Evolutionary conservation across 345 rosid species (phyloP).

Genomic region (Nephelium lappaceum): DNA sequence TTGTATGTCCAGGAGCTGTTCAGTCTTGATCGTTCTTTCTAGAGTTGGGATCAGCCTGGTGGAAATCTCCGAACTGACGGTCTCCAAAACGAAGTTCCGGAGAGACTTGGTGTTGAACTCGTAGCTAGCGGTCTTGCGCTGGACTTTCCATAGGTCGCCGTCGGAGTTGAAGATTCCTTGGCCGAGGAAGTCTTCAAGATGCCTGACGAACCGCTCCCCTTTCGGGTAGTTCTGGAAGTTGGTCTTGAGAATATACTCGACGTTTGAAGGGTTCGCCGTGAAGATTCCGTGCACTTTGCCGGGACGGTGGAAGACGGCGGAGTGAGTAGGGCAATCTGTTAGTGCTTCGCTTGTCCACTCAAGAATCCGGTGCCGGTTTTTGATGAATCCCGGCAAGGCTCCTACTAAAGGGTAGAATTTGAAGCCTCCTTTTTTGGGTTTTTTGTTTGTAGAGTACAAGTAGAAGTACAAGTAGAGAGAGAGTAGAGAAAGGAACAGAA

Average conservation of each 20-base stretch:
- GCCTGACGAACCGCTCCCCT: conserved; percentile 26
- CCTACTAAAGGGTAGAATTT: conserved; percentile 42
- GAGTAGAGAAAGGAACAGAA: conserved; percentile 22
- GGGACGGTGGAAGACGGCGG: conserved; percentile 32
- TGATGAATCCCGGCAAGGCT: conserved; percentile 36
- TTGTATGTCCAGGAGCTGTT: conserved; percentile 37
- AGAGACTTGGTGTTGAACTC: conserved; percentile 49
- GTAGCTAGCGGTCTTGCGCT: conserved; percentile 50
- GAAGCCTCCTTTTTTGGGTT: conserved; percentile 27
- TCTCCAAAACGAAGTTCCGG: conserved; percentile 35
- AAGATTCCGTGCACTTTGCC: conserved; percentile 32
- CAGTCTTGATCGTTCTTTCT: conserved; percentile 13
- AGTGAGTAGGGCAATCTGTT: conserved; percentile 27
- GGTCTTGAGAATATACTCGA: conserved; percentile 47
- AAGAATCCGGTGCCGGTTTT: conserved; percentile 45
- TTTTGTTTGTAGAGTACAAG: conserved; percentile 7
- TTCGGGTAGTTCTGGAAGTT: conserved; percentile 48
- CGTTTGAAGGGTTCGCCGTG: conserved; percentile 42
- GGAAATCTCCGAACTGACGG: conserved; percentile 34
- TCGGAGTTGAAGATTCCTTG: conserved; percentile 51
- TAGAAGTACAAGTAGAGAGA: conserved; percentile 25
- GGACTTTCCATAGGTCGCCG: conserved; percentile 43
- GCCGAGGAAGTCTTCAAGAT: conserved; percentile 48
- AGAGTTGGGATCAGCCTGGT: conserved; percentile 37
- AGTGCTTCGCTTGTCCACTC: conserved; percentile 45